A percentile compares a stretch with the other conserved stretches of the same genome.
Conservation (phyloP, 345 rosid species). For the Corchorus capsularis region DNA sequence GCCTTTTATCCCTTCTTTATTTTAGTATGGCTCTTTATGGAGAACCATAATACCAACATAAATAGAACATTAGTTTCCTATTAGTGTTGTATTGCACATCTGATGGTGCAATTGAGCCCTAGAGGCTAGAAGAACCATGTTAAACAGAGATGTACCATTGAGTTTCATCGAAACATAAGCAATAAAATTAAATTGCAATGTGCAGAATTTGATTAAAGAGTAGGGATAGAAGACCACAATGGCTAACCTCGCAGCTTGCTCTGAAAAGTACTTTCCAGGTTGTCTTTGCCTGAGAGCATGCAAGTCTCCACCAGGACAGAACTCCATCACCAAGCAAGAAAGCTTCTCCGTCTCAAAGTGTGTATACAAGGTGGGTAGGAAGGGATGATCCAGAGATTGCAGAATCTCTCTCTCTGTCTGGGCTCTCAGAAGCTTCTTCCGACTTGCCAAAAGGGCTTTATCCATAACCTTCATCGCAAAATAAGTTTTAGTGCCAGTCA, state of each 20-base stretch:
- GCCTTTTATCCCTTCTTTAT: too few relatives aligned
- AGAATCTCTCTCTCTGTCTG: constrained; percentile 90
- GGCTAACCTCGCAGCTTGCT: constrained; percentile 83
- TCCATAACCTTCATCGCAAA: constrained; percentile 91
- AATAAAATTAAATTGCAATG: neutral
- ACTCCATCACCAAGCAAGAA: constrained; percentile 94
- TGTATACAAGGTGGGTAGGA: constrained; percentile 78
- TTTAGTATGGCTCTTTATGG: neutral
- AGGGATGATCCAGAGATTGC: constrained; percentile 88
- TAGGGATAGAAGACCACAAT: neutral
- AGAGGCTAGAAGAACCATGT: neutral
- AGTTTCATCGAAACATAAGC: neutral
- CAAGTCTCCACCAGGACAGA: constrained; percentile 96
- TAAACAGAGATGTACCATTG: neutral
- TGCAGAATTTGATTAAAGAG: neutral
- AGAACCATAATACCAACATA: neutral
- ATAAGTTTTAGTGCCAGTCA: constrained; percentile 63
- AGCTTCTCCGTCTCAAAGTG: constrained; percentile 84
- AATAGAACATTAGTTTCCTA: neutral
- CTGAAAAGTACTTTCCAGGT: constrained; percentile 83
- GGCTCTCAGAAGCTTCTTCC: constrained; percentile 91
- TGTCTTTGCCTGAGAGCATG: constrained; percentile 82
- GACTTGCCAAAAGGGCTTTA: constrained; percentile 62
- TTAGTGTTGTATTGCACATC: neutral
- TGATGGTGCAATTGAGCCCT: neutral